Evolutionary conservation across 306 rosid species (phyloP), one percentile per base, ranked within the genome.

Genomic region (Styphnolobium japonicum): DNA sequence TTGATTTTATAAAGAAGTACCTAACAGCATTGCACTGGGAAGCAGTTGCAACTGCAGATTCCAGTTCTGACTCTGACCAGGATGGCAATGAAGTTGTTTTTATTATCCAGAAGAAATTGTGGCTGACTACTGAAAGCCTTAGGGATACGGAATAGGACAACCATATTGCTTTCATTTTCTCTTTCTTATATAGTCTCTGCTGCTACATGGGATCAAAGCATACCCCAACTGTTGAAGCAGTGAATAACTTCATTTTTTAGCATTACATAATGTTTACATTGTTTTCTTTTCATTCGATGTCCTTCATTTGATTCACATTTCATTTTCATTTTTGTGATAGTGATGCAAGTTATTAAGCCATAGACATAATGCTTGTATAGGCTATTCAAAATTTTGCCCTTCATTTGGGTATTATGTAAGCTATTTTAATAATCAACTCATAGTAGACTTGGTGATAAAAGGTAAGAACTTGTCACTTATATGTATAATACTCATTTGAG

Each of bases 21-120:
- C 88, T 89, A 60, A 64, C 91, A 8, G 86, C 91, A 16, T 51
- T 95, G 86, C 98, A 92, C 85, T 95, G 98, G 98, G 97, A 95
- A 87, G 87, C 67, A 67, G 92, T 95, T 73, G 89, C 92, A 56
- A 74, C 87, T 7, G 73, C 82, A 0, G 88, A 87, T 61, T 43
- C 90, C 6, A 72, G 77, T 82, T 85, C 93, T 6, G 97, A 89
- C 36, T 87, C 94, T 0, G 94, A 87, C 21, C 81, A 86, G 62
- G 92, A 90, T 18, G 87, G 87, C 3, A 92, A 92, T 22, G 93
- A 86, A 15, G 80, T 81, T 48, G 80, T 90, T 77, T 66, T 95
- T 8, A 11, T 92, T 16, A 21, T 92, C 83, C 97, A 93, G 61
- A 95, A 95, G 97, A 92, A 92, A 84, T 42, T 93, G 64, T 91